phyloP scores from a whole-genome alignment of 495 filamentous ascomycete genomes.

The Penicillium lividum region DNA sequence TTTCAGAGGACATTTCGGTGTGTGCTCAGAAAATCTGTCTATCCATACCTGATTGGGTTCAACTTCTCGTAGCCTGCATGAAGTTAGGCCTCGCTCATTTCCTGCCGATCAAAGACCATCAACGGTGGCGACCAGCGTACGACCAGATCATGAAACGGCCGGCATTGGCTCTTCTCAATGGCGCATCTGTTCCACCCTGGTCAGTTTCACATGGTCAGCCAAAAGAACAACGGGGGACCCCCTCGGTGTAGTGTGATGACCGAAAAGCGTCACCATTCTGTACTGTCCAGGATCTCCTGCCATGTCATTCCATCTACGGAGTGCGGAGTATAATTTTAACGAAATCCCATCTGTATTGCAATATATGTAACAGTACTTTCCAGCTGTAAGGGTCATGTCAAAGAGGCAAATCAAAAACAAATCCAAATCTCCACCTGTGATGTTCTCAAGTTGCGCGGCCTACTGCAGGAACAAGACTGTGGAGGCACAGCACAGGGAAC shows the following conservation, averaged over 20 bases:
- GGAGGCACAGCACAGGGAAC: slow-evolving; percentile 28
- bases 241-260: slow-evolving; percentile 11
- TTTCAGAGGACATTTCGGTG: background rate
- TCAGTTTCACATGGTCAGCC: slow-evolving; percentile 30
- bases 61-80: slow-evolving; percentile 2
- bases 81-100: slow-evolving; percentile 16
- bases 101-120: slow-evolving; percentile 26
- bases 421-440: slow-evolving; percentile 12
- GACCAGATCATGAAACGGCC: slow-evolving; percentile 31
- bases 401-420: slow-evolving; percentile 4
- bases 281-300: background rate
- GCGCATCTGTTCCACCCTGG: slow-evolving; percentile 9
- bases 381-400: background rate
- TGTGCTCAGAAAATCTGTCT: background rate
- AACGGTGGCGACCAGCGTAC: slow-evolving; percentile 25
- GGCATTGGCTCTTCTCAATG: slow-evolving; percentile 18
- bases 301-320: too few relatives aligned
- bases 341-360: background rate
- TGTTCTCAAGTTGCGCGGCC: slow-evolving; percentile 30
- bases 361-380: background rate
- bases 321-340: background rate
- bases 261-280: background rate
- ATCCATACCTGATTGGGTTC: slow-evolving; percentile 22
- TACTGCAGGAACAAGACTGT: slow-evolving; percentile 48
- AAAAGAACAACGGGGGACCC: slow-evolving; percentile 17